These are phyloP conservation scores for Epichloe gansuensis DNA, from an alignment of 2,329 filamentous ascomycete species.

Conservation along the genomic window DNA sequence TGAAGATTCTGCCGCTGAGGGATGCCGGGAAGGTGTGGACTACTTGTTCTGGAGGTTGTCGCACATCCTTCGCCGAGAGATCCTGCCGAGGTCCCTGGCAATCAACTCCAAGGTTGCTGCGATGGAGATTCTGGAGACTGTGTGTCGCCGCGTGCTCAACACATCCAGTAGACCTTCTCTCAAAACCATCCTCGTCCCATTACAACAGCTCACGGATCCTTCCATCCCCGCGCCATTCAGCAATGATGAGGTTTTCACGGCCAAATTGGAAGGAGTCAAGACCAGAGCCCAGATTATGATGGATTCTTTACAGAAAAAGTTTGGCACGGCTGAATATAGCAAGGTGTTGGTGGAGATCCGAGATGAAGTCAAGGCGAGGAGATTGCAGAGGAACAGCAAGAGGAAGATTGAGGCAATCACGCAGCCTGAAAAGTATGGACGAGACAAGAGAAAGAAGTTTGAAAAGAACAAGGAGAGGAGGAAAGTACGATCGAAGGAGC, in stretches of 20 bases:
- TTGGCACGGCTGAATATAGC: constrained; percentile 74
- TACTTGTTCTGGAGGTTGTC: constrained; percentile 73
- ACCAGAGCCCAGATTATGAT: constrained; percentile 65
- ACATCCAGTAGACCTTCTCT: constrained; percentile 50
- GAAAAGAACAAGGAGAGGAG: constrained; percentile 74
- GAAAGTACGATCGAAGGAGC: constrained; percentile 65
- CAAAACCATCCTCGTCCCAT: constrained; percentile 43
- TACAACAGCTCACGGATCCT: constrained; percentile 77
- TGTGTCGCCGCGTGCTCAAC: constrained; percentile 49
- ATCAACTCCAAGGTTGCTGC: constrained; percentile 65
- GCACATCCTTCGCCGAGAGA: constrained; percentile 66
- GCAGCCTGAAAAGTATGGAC: constrained; percentile 65
- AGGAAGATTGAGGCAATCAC: constrained; percentile 78
- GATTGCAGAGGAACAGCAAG: constrained; percentile 69
- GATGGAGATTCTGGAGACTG: constrained; percentile 59
- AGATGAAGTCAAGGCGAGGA: constrained; percentile 55
- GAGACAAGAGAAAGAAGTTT: constrained; percentile 70
- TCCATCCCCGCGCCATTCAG: constrained; percentile 61
- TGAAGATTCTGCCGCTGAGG: constrained; percentile 21
- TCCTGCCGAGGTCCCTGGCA: constrained; percentile 47
- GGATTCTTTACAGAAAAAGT: constrained; percentile 69
- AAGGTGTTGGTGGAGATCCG: constrained; percentile 59
- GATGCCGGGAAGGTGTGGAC: constrained; percentile 36
- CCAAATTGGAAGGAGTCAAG: constrained; percentile 58
- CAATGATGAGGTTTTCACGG: constrained; percentile 56